Conservation (phyloP, 768 basidiomycete genomes). For the Myochromella boudieri region DNA sequence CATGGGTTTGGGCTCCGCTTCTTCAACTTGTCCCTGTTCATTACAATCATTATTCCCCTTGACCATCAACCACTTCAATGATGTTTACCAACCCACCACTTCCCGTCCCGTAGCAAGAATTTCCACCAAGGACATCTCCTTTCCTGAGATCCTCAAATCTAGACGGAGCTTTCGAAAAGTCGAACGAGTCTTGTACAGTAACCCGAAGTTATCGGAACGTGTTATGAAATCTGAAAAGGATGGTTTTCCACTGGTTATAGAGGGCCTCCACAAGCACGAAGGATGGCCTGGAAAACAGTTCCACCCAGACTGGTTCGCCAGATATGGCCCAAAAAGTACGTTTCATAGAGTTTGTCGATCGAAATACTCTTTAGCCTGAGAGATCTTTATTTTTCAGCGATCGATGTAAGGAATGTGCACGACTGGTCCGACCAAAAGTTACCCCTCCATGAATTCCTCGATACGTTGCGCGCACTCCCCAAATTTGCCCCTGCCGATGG, state of each 20-base stretch:
- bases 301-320: slow-evolving; percentile 51
- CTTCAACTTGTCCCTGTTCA: no score
- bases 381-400: slow-evolving; percentile 36
- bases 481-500: slow-evolving; percentile 38
- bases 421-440: slow-evolving; percentile 54
- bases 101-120: neutral
- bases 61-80: no score
- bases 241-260: slow-evolving; percentile 65
- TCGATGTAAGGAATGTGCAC: slow-evolving; percentile 64
- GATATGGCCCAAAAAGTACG: slow-evolving; percentile 29
- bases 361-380: neutral
- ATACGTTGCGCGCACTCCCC: slow-evolving; percentile 34
- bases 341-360: neutral
- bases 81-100: no score
- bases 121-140: slow-evolving; percentile 44
- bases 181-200: slow-evolving; percentile 33
- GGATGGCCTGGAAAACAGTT: slow-evolving; percentile 60
- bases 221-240: slow-evolving; percentile 46
- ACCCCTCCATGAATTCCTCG: slow-evolving; percentile 52
- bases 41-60: no score
- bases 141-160: slow-evolving; percentile 27
- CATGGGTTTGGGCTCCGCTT: no score
- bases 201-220: slow-evolving; percentile 26
- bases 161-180: slow-evolving; percentile 29
- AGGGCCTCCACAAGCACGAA: slow-evolving; percentile 53